A percentile compares a stretch with the other conserved stretches of the same genome.
Conservation (phyloP, 1,284 basidiomycete genomes). For the Taiwanofungus camphoratus region DNA sequence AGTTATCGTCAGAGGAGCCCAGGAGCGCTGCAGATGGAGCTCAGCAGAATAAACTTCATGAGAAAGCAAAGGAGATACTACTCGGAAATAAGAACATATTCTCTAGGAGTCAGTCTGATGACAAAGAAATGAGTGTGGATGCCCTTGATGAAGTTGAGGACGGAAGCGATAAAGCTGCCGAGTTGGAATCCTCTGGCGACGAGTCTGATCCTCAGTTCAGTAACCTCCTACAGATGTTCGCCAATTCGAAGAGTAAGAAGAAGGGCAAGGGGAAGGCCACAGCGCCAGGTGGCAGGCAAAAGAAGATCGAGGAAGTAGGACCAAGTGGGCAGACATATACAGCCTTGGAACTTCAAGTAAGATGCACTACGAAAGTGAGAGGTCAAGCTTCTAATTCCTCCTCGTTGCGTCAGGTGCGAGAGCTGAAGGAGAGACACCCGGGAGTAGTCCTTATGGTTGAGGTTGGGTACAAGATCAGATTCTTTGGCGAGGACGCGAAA, state of each 20-base stretch:
- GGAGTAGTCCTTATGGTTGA: conserved; percentile 83
- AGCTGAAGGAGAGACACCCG: conserved; percentile 68
- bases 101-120: conserved; percentile 14
- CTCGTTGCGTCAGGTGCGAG: conserved; percentile 43
- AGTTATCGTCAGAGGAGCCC: conserved; percentile 15
- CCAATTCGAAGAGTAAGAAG: conserved; percentile 33
- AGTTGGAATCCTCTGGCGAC: conserved; percentile 28
- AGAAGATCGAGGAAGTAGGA: conserved; percentile 51
- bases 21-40: conserved; percentile 18
- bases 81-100: conserved; percentile 38
- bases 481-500: conserved; percentile 88
- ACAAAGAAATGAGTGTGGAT: conserved; percentile 18
- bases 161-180: conserved; percentile 12
- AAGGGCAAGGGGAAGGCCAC: conserved; percentile 30
- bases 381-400: conserved; percentile 6
- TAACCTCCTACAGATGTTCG: conserved; percentile 41
- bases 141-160: conserved; percentile 20
- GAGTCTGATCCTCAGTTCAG: conserved; percentile 45
- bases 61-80: conserved; percentile 52
- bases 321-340: conserved; percentile 79
- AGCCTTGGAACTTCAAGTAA: conserved; percentile 77
- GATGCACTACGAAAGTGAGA: neutral
- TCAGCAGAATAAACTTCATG: conserved; percentile 31
- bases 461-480: conserved; percentile 85
- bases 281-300: conserved; percentile 27